Conservation (phyloP, 495 filamentous ascomycete species). For the Neurospora sp. region DNA sequence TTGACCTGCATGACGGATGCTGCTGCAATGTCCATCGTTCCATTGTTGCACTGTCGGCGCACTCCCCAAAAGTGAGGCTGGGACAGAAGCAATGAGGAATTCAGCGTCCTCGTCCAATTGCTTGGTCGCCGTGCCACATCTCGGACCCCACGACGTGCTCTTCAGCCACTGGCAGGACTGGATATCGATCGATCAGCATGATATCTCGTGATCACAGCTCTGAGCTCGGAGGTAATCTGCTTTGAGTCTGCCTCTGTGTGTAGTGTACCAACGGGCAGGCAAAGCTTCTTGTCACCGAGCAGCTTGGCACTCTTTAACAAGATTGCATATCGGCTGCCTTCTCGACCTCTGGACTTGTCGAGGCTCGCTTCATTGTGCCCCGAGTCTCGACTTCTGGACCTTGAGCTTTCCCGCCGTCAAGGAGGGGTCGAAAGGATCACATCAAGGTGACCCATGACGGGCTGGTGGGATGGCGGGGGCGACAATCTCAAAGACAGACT, state of each 20-base stretch:
- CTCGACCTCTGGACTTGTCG: not conserved
- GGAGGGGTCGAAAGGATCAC: not conserved
- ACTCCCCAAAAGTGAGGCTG: conserved; percentile 13
- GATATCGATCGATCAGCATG: not conserved
- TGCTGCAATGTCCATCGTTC: conserved; percentile 5
- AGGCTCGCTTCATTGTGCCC: not conserved
- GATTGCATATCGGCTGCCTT: not conserved
- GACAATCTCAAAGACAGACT: not conserved
- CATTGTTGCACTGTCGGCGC: not conserved
- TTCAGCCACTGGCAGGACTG: conserved; percentile 6
- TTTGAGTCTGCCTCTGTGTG: not conserved
- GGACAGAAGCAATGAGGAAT: conserved; percentile 2
- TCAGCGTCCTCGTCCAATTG: conserved; percentile 8
- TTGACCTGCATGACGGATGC: conserved; percentile 11
- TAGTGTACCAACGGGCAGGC: not conserved
- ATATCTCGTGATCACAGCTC: conserved; percentile 2
- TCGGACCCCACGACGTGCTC: conserved; percentile 5
- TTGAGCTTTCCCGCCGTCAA: not conserved
- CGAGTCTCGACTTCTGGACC: not conserved
- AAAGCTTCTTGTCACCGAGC: not conserved
- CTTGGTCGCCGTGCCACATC: conserved; percentile 7
- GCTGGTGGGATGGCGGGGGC: not conserved
- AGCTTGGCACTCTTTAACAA: not conserved
- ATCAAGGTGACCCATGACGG: not conserved
- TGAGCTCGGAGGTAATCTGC: not conserved